Evolutionary conservation across 2,329 filamentous ascomycete genomes (phyloP), one percentile per base, ranked within the genome.

Genomic region (Aureobasidium melanogenum): DNA sequence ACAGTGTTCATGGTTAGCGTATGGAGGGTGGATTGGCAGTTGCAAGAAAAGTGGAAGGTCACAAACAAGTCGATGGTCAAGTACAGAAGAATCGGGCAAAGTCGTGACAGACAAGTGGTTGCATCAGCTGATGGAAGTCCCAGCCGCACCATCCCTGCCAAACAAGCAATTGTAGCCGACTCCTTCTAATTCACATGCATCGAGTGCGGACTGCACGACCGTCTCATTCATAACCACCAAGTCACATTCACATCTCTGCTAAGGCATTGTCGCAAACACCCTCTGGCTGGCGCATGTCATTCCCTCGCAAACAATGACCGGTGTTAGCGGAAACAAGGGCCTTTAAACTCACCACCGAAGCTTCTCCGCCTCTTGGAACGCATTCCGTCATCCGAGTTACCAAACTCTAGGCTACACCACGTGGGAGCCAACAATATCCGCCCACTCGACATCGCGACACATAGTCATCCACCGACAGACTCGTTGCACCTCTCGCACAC

Each of bases 1-100:
- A 70, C 69, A 32, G 67, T 69, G 61, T 69, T 69, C 67, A 55
- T 52, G 26, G 26, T 50, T 30, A 22, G n/a, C 15, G 10, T 26
- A 10, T 36, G 28, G 10, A 28, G 17, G 10, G 32, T 24, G 26
- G 24, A 43, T 19, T 46, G 55, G 43, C 22, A 28, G 32, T 32
- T 36, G 43, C 12, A 32, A 22, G 14, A 1, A 26, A 19, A 10
- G 19, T 43, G 32, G 24, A 32, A 2, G 22, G 38, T 28, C 15
- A 30, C 22, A 30, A 39, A 28, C 15, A 54, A 50, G 44, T 12
- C 28, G 44, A 47, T 24, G 26, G 54, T 30, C 30, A 38, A 38
- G 14, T 17, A 26, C 8, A 24, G 48, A 36, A 51, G 48, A 38
- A 38, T 51, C 48, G 48, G 48, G 48, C 48, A 57, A 54, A 62